Evolutionary conservation across 306 rosid genomes (phyloP), one percentile per base, ranked within the genome.

Genomic region (Luffa acutangula): DNA sequence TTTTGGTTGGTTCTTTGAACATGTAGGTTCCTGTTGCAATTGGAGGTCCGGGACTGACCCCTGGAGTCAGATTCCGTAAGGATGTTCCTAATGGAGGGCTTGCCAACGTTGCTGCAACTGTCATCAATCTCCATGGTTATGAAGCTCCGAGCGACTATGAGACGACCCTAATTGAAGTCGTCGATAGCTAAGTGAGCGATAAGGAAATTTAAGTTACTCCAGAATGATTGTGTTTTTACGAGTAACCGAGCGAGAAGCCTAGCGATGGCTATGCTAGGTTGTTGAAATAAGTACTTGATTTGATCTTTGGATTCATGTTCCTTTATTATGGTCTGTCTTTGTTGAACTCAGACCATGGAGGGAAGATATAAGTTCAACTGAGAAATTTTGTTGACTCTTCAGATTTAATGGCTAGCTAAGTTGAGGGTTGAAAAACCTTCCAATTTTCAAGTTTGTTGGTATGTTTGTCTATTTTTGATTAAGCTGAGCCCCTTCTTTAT

Each of bases 121-220:
- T 96, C 83, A 96, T 93, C 49, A 96, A 93, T 87, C 94, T 96
- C 64, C 99, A 91, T 82, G 99, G 99, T 80, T 87, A 87, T 53
- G 92, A 85, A 86, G 94, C 98, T 74, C 99, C 99, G 0, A 79
- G 87, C n/a, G 98, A 96, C 96, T 96, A 96, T 33, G 99, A 96
- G 85, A 43, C 90, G 2, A 84, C 94, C 37, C 98, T 96, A 52
- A 81, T 96, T 66, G 99, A 93, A 82, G 96, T 96, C 34, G 92
- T 83, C 76, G 90, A 88, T 69, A 58, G 69, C 54, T 88, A 80
- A 81, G 79, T 42, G 21, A 20, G 48, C n/a, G 6, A 21, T 33
- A 2, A 65, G 63, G 56, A 45, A 60, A 41, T 56, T 41, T 17
- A 14, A 17, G 66, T 20, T 17, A 67, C 51, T 18, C 2, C 64